Percentiles rank a stretch among this genome's conserved stretches.
These are phyloP conservation scores for Coemansia sp. DNA, from an alignment of 192 early-diverging fungal species.

Conservation along the genomic window DNA sequence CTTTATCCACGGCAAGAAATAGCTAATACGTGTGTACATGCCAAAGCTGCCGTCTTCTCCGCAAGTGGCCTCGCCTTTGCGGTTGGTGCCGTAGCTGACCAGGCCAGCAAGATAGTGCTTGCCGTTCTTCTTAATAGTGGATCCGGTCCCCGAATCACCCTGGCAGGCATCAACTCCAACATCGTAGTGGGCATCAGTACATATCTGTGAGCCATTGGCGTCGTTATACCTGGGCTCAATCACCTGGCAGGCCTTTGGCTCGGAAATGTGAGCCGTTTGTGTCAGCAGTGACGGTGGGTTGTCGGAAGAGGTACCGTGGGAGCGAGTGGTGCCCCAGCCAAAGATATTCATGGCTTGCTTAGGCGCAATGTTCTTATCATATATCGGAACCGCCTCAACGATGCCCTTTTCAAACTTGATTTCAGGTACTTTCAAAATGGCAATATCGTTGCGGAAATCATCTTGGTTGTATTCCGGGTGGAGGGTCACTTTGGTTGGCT, in stretches of 20 bases:
- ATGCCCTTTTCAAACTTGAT: slow-evolving; percentile 13
- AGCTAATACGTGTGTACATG: slow-evolving; percentile 38
- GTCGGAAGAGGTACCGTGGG: slow-evolving; percentile 22
- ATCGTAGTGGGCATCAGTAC: slow-evolving; percentile 40
- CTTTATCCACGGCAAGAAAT: slow-evolving; percentile 37
- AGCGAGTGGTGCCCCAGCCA: slow-evolving; percentile 43
- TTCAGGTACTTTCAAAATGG: slow-evolving; percentile 23
- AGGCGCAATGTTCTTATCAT: slow-evolving; percentile 23
- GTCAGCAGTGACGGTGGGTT: slow-evolving; percentile 21
- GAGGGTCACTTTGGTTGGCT: slow-evolving; percentile 18
- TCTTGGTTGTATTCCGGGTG: slow-evolving; percentile 30
- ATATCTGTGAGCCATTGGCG: slow-evolving; percentile 41
- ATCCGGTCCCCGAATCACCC: slow-evolving; percentile 48
- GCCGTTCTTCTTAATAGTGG: slow-evolving; percentile 19
- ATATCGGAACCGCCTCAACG: slow-evolving; percentile 26
- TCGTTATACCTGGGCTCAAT: slow-evolving; percentile 28
- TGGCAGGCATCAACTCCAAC: slow-evolving; percentile 50
- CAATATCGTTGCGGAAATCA: slow-evolving; percentile 42
- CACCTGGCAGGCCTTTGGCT: slow-evolving; percentile 41
- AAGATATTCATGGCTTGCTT: slow-evolving; percentile 30
- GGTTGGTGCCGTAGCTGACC: slow-evolving; percentile 46
- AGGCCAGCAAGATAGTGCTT: slow-evolving; percentile 38
- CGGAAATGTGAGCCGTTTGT: slow-evolving; percentile 30
- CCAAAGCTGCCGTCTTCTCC: slow-evolving; percentile 52
- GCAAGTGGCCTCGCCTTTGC: slow-evolving; percentile 27